Conservation (phyloP, 192 early-diverging fungal genomes). For the Backusella sp. region DNA sequence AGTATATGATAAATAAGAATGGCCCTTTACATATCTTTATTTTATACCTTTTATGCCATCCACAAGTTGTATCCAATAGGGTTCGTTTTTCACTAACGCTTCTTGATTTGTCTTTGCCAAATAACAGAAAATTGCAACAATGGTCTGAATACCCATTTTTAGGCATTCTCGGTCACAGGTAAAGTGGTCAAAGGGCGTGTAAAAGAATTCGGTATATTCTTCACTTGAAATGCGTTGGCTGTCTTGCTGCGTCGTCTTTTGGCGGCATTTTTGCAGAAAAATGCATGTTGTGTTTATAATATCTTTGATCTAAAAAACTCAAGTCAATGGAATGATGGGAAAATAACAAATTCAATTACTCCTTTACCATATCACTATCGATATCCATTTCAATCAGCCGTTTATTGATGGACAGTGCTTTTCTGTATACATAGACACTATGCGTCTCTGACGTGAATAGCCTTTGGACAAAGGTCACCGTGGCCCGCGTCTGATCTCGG, state of each 20-base stretch:
- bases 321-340: not conserved
- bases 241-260: not conserved
- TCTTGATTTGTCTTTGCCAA: not conserved
- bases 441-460: not conserved
- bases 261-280: not conserved
- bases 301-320: not conserved
- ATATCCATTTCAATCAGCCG: not conserved
- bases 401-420: not conserved
- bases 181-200: not conserved
- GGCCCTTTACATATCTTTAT: not conserved
- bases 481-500: not conserved
- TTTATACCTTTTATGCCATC: constrained; percentile 16
- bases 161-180: constrained; percentile 20
- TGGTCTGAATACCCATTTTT: not conserved
- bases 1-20: not conserved
- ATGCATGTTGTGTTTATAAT: not conserved
- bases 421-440: not conserved
- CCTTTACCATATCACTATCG: not conserved
- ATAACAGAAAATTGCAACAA: not conserved
- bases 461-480: not conserved
- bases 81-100: not conserved
- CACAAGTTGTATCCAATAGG: not conserved
- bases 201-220: constrained; percentile 12
- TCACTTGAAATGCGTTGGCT: not conserved
- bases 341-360: no score